A percentile compares a stretch with the other conserved stretches of the same genome.
Evolutionary conservation across 83 land plant genomes (phyloP).

Genomic region (Diphasiastrum complanatum): DNA sequence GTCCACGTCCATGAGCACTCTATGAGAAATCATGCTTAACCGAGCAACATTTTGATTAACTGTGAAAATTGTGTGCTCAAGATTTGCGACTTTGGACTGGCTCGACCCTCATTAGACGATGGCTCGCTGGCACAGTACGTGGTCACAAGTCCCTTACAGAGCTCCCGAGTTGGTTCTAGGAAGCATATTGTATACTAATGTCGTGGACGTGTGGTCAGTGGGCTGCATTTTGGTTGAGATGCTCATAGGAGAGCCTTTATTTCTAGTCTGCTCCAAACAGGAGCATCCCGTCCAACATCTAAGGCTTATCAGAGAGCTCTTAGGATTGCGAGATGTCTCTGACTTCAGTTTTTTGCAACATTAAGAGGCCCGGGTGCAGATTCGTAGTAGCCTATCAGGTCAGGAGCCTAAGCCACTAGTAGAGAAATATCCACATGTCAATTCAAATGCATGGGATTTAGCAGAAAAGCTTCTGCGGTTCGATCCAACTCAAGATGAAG

Average conservation of each 20-base stretch:
- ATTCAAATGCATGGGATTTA: slow-evolving; percentile 16
- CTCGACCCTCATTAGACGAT: slow-evolving; percentile 6
- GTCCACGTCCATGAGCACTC: background rate
- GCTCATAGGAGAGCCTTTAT: no score
- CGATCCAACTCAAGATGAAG: slow-evolving; percentile 22
- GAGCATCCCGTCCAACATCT: no score
- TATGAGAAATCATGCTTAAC: slow-evolving; percentile 5
- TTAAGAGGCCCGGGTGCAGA: slow-evolving; percentile 15
- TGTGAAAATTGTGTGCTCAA: slow-evolving; percentile 20
- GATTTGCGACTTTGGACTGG: slow-evolving; percentile 18
- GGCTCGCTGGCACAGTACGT: slow-evolving; percentile 15
- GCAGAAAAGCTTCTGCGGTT: slow-evolving; percentile 30
- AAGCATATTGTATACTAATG: background rate
- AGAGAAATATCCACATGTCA: slow-evolving; percentile 18
- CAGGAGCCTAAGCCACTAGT: slow-evolving; percentile 17
- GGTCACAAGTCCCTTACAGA: slow-evolving; percentile 1
- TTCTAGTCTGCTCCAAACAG: no score
- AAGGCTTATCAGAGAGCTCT: no score
- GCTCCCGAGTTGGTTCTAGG: slow-evolving; percentile 1
- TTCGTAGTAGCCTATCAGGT: slow-evolving; percentile 13
- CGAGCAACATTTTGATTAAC: slow-evolving; percentile 16
- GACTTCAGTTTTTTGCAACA: slow-evolving; percentile 19
- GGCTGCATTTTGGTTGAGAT: slow-evolving; percentile 4
- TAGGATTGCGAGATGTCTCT: slow-evolving; percentile 12
- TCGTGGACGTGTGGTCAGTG: slow-evolving; percentile 5